Base-by-base conservation (phyloP, 2,329 filamentous ascomycete genomes). In the Colletotrichum agaves region DNA sequence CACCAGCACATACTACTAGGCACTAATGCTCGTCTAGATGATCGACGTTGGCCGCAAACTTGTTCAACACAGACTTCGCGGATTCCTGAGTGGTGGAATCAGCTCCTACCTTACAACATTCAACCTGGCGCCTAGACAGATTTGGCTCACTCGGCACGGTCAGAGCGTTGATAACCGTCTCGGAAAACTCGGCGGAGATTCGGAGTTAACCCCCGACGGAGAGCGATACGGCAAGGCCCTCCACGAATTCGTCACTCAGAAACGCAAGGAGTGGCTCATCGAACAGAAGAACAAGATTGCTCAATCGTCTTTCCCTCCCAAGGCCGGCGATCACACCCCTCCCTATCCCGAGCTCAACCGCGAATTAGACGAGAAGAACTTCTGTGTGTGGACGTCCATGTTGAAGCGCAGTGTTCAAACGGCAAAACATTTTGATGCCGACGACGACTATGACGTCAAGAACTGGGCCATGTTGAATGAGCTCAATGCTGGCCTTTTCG, bases 311-410 rank as follows among this genome's bases (percentile, higher is more conserved):
- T 97, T 97, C 78, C 94, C 96, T n/a, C 95, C 96, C 1, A 87
- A 90, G 46, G 91, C 94, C 1, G 96, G 96, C 63, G 95, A 98
- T 79, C 92, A 92, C 71, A 98, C 96, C 0, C 96, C 96, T 4
- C 96, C 96, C 0, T 98, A 99, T 75, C 96, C 96, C 0, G 93
- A 97, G 76, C 90, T 91, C 72, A 86, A 88, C 69, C 85, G 85
- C 56, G 90, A 91, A 55, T 82, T 90, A 33, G 88, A 91, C 33
- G 87, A 92, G 74, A 97, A 97, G 82, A 93, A 93, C 76, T 98
- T 98, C 77, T 99, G 96, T 78, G 93, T 99, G 15, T 99, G 96
- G 96, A 98, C 95, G 0, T 97, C 93, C 2, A 98, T 98, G 95
- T 87, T 99, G 70, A 91, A 92, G 76, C 92, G 96, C 71, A 94